Base-by-base conservation (phyloP, 192 early-diverging fungal species). In the Radiomyces spectabilis region DNA sequence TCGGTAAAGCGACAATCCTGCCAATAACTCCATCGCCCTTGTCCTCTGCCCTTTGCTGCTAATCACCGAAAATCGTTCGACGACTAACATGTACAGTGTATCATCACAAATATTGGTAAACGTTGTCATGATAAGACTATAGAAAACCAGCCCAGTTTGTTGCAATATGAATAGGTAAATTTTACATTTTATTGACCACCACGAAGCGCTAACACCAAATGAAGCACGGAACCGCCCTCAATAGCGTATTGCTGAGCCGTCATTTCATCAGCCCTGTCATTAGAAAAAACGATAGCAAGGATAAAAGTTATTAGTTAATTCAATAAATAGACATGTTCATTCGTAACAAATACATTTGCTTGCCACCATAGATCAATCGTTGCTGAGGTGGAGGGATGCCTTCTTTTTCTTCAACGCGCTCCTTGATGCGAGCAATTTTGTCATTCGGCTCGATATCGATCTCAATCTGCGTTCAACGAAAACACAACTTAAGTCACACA, bases 361-460 rank as follows among this genome's bases (percentile, higher is more conserved):
- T 93, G 51, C 94, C 94, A 51, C 85, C 79, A 60, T 86, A 94
- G 73, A 97, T 98, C 33, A 98, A 70, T 65, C 95, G 83, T 60
- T 98, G 96, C 67, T 98, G 96, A 15, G 85, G 76, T 25, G 94
- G 94, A 4, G 96, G 94, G 53, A 98, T 98, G 49, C 94, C 96
- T 65, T 96, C 93, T 74, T 95, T 95, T 70, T 92, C 92, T 58
- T 97, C 91, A 38, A 98, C 84, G 53, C 82, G 73, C 56, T 96
- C 85, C 72, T 97, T 97, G 73, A 98, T 87, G 34, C 87, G 74
- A 32, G 83, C 72, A 67, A 93, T 82, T 79, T 86, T 88, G 63
- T 88, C 81, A 50, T 72, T 75, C 9, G 80, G 78, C 61, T 94
- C 89, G 60, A 95, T 85, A 66, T 89, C 87, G 50, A 98, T 84